Conservation (phyloP, 257 asterid species). For the Capsicum rhomboideum region DNA sequence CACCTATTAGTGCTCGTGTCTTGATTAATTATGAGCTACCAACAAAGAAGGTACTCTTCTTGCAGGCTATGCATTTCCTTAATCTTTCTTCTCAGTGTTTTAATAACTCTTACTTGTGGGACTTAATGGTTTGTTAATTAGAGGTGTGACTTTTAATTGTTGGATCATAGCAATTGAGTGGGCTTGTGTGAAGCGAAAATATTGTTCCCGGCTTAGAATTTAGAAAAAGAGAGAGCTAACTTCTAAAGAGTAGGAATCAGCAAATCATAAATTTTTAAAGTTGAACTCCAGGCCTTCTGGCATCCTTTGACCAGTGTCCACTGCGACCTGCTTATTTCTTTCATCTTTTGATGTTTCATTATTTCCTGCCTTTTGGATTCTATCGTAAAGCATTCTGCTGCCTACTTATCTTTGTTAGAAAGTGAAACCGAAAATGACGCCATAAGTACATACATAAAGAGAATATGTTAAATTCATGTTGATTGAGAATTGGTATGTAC, state of each 20-base stretch:
- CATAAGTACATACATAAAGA: neutral
- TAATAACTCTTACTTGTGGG: neutral
- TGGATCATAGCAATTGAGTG: neutral
- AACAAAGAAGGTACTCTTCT: slow-evolving; percentile 50
- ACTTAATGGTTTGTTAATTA: neutral
- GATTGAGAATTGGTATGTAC: too few relatives aligned
- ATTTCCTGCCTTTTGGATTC: neutral
- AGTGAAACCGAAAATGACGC: neutral
- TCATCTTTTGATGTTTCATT: neutral
- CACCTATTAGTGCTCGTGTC: slow-evolving; percentile 49
- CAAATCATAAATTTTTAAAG: neutral
- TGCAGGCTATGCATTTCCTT: neutral
- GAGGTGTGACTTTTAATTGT: neutral
- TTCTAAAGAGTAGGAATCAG: neutral
- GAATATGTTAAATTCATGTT: too few relatives aligned
- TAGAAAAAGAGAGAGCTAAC: neutral
- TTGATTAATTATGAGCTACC: slow-evolving; percentile 86
- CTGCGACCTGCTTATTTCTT: neutral
- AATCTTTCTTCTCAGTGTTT: neutral
- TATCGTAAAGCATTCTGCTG: neutral
- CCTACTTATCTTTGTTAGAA: neutral
- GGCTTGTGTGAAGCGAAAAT: neutral
- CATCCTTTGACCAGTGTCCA: neutral
- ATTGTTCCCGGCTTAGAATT: neutral
- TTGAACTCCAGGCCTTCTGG: neutral